Evolutionary conservation across 129 eudicot genomes (phyloP).

Genomic region (Tagetes patula): DNA sequence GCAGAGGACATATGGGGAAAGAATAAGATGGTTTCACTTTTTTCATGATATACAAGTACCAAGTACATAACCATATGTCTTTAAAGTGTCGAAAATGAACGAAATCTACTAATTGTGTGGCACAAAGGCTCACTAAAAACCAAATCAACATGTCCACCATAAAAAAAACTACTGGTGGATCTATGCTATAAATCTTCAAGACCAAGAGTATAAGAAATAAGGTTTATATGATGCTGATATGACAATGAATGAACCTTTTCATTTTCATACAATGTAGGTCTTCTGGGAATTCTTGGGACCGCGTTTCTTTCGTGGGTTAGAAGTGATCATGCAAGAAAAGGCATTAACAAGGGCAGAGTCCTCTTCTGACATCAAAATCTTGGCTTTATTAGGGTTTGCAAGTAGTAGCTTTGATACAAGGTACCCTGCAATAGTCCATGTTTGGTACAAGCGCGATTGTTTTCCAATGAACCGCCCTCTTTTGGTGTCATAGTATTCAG

Average conservation of each 20-base stretch:
- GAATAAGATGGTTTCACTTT: not conserved
- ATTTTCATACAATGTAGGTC: constrained; percentile 51
- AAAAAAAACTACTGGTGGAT: constrained; percentile 9
- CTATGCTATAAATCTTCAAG: not conserved
- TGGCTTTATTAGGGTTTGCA: constrained; percentile 52
- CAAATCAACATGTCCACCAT: constrained; percentile 11
- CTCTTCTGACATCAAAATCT: constrained; percentile 48
- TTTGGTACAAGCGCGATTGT: constrained; percentile 58
- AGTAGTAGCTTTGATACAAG: constrained; percentile 60
- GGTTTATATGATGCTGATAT: not conserved
- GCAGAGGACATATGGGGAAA: too few relatives aligned
- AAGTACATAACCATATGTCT: constrained; percentile 16
- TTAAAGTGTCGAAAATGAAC: not conserved
- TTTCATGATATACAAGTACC: constrained; percentile 10
- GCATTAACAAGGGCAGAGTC: constrained; percentile 53
- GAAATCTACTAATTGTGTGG: not conserved
- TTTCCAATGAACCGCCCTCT: constrained; percentile 63
- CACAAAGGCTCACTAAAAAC: constrained; percentile 12
- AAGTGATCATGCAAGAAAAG: constrained; percentile 50
- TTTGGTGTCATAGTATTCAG: constrained; percentile 75
- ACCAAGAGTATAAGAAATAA: not conserved
- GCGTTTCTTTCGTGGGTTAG: constrained; percentile 56
- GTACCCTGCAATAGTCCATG: constrained; percentile 79
- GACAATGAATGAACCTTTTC: not conserved
- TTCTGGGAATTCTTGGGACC: constrained; percentile 56